phyloP scores from a whole-genome alignment of 257 asterid species.

The Penstemon davidsonii region DNA sequence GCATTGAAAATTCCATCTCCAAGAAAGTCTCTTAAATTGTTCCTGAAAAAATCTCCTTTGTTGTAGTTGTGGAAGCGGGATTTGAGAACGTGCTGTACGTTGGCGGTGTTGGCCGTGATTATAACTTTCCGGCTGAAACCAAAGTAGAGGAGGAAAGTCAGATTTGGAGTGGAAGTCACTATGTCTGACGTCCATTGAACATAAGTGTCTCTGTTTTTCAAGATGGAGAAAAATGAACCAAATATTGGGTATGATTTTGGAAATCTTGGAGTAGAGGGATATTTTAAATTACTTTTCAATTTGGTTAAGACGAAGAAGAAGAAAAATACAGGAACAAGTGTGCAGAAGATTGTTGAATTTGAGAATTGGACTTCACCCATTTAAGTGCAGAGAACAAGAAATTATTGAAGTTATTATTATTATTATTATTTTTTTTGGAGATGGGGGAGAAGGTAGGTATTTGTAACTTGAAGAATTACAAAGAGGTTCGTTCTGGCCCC shows the following conservation, averaged over 20 bases:
- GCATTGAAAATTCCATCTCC: slow-evolving; percentile 49
- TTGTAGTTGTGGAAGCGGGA: slow-evolving; percentile 36
- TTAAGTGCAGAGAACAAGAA: neutral
- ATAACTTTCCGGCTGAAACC: slow-evolving; percentile 21
- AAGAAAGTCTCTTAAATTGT: slow-evolving; percentile 27
- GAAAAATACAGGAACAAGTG: slow-evolving; percentile 23
- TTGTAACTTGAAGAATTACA: too few species aligned
- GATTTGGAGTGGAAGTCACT: slow-evolving; percentile 29
- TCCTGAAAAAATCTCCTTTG: slow-evolving; percentile 30
- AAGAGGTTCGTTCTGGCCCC: too few species aligned
- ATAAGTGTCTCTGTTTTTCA: slow-evolving; percentile 22
- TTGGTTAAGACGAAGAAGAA: slow-evolving; percentile 27
- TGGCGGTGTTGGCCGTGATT: slow-evolving; percentile 40
- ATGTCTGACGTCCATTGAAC: slow-evolving; percentile 46
- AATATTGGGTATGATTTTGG: slow-evolving; percentile 47
- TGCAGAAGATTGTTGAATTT: slow-evolving; percentile 29
- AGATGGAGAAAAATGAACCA: slow-evolving; percentile 34
- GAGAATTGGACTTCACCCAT: slow-evolving; percentile 20
- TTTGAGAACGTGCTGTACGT: slow-evolving; percentile 42
- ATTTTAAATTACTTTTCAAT: neutral
- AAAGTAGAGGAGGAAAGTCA: slow-evolving; percentile 36
- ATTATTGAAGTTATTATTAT: too few species aligned
- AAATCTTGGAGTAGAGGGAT: slow-evolving; percentile 10
- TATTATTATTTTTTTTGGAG: too few species aligned
- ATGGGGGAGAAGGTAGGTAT: too few species aligned